Percentiles rank a stretch among this genome's conserved stretches.
Conservation (phyloP, 139 green algal genomes). For the Ostreobium quekettii region DNA sequence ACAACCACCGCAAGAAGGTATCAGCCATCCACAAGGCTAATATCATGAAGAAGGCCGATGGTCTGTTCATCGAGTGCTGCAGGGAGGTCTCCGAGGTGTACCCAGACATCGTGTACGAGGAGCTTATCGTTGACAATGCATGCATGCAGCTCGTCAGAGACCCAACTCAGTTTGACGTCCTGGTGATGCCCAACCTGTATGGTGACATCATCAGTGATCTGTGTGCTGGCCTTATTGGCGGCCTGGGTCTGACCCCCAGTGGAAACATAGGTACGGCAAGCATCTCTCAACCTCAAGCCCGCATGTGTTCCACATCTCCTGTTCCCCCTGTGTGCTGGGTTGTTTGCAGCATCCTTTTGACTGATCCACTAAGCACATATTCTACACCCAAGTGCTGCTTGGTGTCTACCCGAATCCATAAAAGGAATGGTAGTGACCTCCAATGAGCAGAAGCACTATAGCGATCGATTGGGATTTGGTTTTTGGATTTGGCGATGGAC, state of each 20-base stretch:
- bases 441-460: too few relatives aligned
- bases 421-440: too few relatives aligned
- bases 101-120: slow-evolving; percentile 84
- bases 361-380: too few relatives aligned
- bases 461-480: too few relatives aligned
- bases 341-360: too few relatives aligned
- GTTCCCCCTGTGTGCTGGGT: too few relatives aligned
- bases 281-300: too few relatives aligned
- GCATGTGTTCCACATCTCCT: too few relatives aligned
- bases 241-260: slow-evolving; percentile 86
- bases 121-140: slow-evolving; percentile 95
- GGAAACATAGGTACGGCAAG: slow-evolving; percentile 62
- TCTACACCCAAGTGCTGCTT: too few relatives aligned
- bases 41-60: slow-evolving; percentile 97
- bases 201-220: slow-evolving; percentile 95
- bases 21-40: slow-evolving; percentile 80
- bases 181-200: slow-evolving; percentile 96
- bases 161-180: slow-evolving; percentile 85
- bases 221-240: slow-evolving; percentile 87
- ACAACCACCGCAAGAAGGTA: slow-evolving; percentile 66
- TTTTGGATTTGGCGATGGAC: too few relatives aligned
- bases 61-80: slow-evolving; percentile 90
- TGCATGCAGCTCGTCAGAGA: slow-evolving; percentile 86
- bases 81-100: slow-evolving; percentile 61
- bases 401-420: too few relatives aligned